Evolutionary conservation across 306 rosid species (phyloP).

Genomic region (Dalbergia cultrata): DNA sequence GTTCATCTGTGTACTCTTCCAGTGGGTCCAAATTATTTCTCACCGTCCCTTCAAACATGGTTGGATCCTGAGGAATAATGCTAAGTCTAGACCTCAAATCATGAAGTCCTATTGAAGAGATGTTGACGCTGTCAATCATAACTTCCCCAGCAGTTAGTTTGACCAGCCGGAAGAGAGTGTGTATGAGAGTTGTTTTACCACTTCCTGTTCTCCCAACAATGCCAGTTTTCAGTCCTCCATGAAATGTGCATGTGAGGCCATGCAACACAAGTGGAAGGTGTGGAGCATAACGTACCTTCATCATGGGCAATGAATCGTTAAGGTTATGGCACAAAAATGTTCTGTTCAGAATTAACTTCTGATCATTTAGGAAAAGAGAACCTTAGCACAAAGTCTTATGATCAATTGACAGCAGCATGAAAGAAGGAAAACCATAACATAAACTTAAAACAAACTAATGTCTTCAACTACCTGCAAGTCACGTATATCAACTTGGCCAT

Average conservation of each 20-base stretch:
- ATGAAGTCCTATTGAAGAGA: conserved; percentile 58
- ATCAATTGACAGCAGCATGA: background rate
- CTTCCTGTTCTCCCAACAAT: conserved; percentile 70
- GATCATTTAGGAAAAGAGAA: background rate
- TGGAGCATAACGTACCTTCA: conserved; percentile 61
- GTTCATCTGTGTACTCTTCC: conserved; percentile 60
- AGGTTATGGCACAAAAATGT: background rate
- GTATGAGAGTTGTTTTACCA: conserved; percentile 68
- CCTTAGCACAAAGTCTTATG: background rate
- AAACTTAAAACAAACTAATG: background rate
- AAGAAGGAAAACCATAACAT: background rate
- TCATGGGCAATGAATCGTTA: background rate
- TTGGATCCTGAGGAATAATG: conserved; percentile 74
- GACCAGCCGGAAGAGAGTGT: conserved; percentile 57
- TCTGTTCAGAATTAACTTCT: background rate
- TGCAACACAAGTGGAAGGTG: conserved; percentile 62
- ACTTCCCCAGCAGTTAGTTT: conserved; percentile 58
- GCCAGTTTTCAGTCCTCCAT: conserved; percentile 61
- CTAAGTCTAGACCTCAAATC: conserved; percentile 67
- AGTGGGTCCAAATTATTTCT: conserved; percentile 64
- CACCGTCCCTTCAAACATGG: conserved; percentile 66
- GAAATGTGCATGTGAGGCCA: conserved; percentile 63
- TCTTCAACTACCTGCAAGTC: conserved; percentile 62
- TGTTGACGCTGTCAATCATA: conserved; percentile 58
- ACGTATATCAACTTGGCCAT: conserved; percentile 66